Base-by-base conservation (phyloP, 352 stramenopile species). In the Sclerospora graminicola region DNA sequence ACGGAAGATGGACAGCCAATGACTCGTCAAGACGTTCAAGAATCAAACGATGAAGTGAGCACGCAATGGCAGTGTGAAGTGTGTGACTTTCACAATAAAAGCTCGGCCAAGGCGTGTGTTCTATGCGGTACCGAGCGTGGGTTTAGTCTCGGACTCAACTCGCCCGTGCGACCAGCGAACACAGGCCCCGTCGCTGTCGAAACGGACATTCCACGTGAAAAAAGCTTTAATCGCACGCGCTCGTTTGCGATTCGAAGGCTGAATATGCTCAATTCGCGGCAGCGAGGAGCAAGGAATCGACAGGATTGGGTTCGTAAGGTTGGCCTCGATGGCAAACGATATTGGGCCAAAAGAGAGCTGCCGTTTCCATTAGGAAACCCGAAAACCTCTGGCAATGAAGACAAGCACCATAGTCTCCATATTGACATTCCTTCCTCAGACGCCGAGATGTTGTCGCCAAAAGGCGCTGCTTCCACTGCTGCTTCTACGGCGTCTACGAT, bases 61-160 rank as follows among this genome's bases (percentile, higher is more conserved):
- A 79, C 60, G 5, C 77, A 92, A 50, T 92, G 80, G 80, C 84
- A 89, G 51, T 92, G 80, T 55, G 77, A 89, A 37, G 80, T 92
- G 5, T 92, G 80, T 48, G 80, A 92, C 57, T 92, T 92, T 52
- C 73, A 89, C 60, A 92, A 92, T 64, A 92, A 92, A 53, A 66
- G 69, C 20, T 88, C 73, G 37, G 32, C 66, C 47, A 84, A 84
- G 56, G 34, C 65, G 13, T 92, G 80, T 46, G 72, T 89, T 29
- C 54, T 92, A 1, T 92, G 80, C 37, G 80, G 80, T 48, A 92
- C 80, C 13, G 80, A 92, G 48, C 66, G 69, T 30, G 80, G 80
- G 31, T 92, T 92, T 54, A 80, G 66, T 36, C 62, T 92, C 7
- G 77, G 77, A 0, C 58, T 85, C 0, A 52, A 59, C 36, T 83